phyloP scores from a whole-genome alignment of 148 eudicot species.

The Heliosperma pusillum region DNA sequence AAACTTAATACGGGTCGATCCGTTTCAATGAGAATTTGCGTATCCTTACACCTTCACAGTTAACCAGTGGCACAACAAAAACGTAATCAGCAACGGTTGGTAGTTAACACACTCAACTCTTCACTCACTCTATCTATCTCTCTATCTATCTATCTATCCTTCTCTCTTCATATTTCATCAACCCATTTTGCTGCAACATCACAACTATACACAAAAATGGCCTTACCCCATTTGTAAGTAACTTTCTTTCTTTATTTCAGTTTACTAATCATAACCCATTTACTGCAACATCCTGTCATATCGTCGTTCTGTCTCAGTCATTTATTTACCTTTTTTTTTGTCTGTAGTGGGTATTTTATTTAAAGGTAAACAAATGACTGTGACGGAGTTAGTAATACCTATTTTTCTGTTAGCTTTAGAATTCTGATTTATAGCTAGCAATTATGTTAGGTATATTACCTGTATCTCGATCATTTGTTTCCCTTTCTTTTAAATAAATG shows the following conservation, averaged over 20 bases:
- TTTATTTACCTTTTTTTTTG: no score
- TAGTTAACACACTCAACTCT: neutral
- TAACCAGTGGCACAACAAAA: neutral
- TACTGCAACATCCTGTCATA: no score
- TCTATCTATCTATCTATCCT: neutral
- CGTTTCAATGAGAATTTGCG: no score
- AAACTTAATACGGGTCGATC: no score
- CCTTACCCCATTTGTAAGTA: constrained; percentile 20
- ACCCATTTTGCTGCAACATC: neutral
- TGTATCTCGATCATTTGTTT: no score
- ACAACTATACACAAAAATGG: neutral
- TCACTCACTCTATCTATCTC: neutral
- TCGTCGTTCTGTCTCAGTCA: no score
- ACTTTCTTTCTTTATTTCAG: neutral
- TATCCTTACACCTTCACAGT: no score
- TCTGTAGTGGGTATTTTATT: no score
- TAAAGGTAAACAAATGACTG: neutral
- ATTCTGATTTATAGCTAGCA: neutral
- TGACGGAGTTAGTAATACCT: neutral
- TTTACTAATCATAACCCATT: no score
- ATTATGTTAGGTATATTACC: no score
- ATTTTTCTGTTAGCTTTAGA: neutral
- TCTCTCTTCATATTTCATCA: neutral
- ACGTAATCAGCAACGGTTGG: constrained; percentile 27
- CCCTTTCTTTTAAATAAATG: neutral